Evolutionary conservation across 306 rosid species (phyloP), one percentile per base, ranked within the genome.

Genomic region (Trifolium dubium): DNA sequence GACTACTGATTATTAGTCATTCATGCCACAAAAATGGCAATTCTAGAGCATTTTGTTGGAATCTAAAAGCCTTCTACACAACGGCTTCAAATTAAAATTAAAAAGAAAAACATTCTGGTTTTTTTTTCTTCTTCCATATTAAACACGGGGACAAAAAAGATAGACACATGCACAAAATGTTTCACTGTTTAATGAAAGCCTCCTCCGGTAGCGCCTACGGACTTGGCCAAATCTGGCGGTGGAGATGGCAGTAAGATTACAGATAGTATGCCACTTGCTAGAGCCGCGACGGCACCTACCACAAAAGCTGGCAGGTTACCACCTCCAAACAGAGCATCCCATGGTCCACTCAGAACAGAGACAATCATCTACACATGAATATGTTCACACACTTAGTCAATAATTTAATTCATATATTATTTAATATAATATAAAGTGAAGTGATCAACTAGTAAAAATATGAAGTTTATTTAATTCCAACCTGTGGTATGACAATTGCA

Each of bases 291-390:
- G 0, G 89, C 96, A 0, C 88, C 98, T 72, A 85, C 86, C 71
- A 94, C 89, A 28, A 94, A 94, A 1, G 97, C 98, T 0, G 98
- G 96, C 67, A 91, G 72, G 80, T 94, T 94, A 0, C 98, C 96
- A 0, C 96, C 98, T 2, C 97, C 96, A 40, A 94, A 91, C 8
- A 74, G 65, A 1, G 77, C 87, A 71, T 94, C 97, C 88, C 89
- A 85, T 0, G 89, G 92, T 61, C 98, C 96, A 65, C 96, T 91
- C 6, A 47, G 19, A 17, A 92, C 83, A 0, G 97, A 94, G 6
- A 94, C 90, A 6, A 94, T 5, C 90, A 91, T 89, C 91, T 93
- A 77, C 39, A 51, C 9, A 58, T 2, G 55, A 5, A 34, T 8
- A 35, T 28, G 10, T 37, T 2, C 0, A 11, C 18, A 61, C 9